phyloP scores from a whole-genome alignment of 257 asterid genomes.

The Solanum piurae region DNA sequence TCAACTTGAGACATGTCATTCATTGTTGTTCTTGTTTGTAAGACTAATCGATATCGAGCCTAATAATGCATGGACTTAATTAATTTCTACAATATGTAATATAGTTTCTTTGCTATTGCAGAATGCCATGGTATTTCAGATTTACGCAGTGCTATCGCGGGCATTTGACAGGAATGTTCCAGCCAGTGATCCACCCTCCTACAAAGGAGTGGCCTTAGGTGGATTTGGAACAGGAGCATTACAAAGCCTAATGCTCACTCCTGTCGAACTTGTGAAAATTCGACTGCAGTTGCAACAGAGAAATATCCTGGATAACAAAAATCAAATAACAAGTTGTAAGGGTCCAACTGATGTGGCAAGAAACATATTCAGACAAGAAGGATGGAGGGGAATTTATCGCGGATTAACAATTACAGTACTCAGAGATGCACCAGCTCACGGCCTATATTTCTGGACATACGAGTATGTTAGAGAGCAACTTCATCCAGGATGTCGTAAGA shows the following conservation, averaged over 20 bases:
- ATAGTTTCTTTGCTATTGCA: slow-evolving; percentile 18
- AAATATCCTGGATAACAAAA: neutral
- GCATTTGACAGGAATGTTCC: slow-evolving; percentile 22
- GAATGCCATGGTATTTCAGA: slow-evolving; percentile 79
- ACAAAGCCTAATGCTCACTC: slow-evolving; percentile 66
- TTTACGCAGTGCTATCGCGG: slow-evolving; percentile 52
- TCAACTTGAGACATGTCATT: neutral
- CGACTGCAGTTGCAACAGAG: slow-evolving; percentile 50
- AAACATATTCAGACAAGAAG: slow-evolving; percentile 36
- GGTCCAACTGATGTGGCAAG: slow-evolving; percentile 49
- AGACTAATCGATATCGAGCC: neutral
- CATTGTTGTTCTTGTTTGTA: neutral
- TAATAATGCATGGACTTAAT: neutral
- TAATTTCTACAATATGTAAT: neutral
- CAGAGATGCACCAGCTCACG: slow-evolving; percentile 76
- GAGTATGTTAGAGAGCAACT: slow-evolving; percentile 56
- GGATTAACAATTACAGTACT: slow-evolving; percentile 58
- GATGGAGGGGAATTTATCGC: slow-evolving; percentile 53
- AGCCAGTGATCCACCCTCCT: slow-evolving; percentile 46
- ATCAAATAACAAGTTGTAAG: slow-evolving; percentile 4
- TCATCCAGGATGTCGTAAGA: slow-evolving; percentile 62
- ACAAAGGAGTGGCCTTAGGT: slow-evolving; percentile 46
- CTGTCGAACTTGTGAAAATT: slow-evolving; percentile 73
- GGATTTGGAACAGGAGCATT: slow-evolving; percentile 64
- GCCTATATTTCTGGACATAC: slow-evolving; percentile 63